Evolutionary conservation across 2,329 filamentous ascomycete species (phyloP), one percentile per base, ranked within the genome.

Genomic region (Paradendryphiella salina): DNA sequence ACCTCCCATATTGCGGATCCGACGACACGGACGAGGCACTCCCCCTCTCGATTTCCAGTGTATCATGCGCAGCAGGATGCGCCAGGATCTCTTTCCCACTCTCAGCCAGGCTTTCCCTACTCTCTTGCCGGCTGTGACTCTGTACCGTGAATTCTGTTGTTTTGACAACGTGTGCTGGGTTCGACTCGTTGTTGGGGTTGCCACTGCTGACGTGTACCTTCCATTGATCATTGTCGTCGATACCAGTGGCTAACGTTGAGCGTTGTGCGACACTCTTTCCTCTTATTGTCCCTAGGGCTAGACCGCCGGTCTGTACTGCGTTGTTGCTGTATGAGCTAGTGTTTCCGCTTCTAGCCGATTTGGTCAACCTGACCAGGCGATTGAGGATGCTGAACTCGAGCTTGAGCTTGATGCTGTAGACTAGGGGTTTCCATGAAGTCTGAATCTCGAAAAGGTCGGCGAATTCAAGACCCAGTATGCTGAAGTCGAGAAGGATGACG

Each of bases 341-440:
- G 31, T 47, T 58, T 28, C 46, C 42, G 15, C 48, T 50, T 14
- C 48, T 29, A 14, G 23, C 48, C 29, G 35, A 41, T 23, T 18
- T 48, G 1, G 54, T 60, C 38, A 43, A 20, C 8, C 52, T 47
- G 34, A 61, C 60, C 15, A 64, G 53, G 21, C 56, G 61, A 34
- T 80, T 74, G 23, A 84, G 69, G 40, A 84, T 76, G 21, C 77
- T 76, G 56, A 78, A 76, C 60, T 83, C 82, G n/a, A 81, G 71
- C 56, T 80, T 79, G 28, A 80, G 69, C 58, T 77, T 77, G 53
- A 76, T 57, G 52, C 72, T 73, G 58, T 76, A 77, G 9, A 74
- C 68, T 7, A 76, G 69, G 4, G 61, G 65, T 44, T 76, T 75
- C 46, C 69, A 65, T 1, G 70, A 61, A 2, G 63, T 65, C 40